Percentiles rank a stretch among this genome's conserved stretches.
phyloP scores from a whole-genome alignment of 768 basidiomycete species.

The Rubroboletus satanas region DNA sequence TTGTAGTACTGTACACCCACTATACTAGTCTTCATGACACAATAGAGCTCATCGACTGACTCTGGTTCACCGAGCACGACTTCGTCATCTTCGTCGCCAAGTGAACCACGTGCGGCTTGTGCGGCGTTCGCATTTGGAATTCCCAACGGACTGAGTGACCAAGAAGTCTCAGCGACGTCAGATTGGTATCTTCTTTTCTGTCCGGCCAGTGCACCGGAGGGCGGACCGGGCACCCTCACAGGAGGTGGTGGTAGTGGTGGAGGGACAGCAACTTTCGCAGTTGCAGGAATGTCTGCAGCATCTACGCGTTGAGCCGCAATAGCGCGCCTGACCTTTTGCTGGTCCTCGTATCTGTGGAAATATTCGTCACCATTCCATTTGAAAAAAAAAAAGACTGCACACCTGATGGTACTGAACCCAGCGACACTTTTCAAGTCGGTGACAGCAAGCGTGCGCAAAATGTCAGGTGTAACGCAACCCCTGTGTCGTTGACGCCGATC shows the following conservation, averaged over 20 bases:
- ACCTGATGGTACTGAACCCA: constrained; percentile 56
- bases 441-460: constrained; percentile 48
- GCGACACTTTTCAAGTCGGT: constrained; percentile 39
- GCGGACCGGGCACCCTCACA: constrained; percentile 7
- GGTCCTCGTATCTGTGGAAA: constrained; percentile 50
- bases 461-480: constrained; percentile 67
- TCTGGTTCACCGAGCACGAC: constrained; percentile 45
- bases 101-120: background rate
- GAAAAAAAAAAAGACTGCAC: constrained; percentile 12
- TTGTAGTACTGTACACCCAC: constrained; percentile 85
- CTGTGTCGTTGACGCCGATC: constrained; percentile 32
- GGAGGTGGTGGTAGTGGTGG: background rate
- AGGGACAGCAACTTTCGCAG: constrained; percentile 32
- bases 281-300: constrained; percentile 51
- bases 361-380: background rate
- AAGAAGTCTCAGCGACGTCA: constrained; percentile 19
- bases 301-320: constrained; percentile 52
- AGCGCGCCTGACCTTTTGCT: constrained; percentile 58
- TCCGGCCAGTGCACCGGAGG: constrained; percentile 9
- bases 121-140: constrained; percentile 16
- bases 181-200: constrained; percentile 45
- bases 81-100: constrained; percentile 43
- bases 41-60: constrained; percentile 62
- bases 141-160: constrained; percentile 10
- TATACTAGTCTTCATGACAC: constrained; percentile 53